phyloP scores from a whole-genome alignment of 495 filamentous ascomycete species.

The Penicillium paradoxum region DNA sequence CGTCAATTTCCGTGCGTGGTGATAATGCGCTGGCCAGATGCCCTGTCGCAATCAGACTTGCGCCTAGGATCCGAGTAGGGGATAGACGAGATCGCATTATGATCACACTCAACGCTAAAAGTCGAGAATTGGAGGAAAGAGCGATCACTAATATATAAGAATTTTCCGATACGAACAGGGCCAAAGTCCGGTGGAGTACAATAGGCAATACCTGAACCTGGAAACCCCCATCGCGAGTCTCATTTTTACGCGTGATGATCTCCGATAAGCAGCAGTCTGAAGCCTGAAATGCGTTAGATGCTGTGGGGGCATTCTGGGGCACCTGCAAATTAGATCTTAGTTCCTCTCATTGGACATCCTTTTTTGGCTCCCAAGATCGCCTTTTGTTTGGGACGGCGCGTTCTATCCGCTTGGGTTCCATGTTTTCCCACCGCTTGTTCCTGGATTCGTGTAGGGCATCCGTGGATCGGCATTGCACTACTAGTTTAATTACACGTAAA shows the following conservation, averaged over 20 bases:
- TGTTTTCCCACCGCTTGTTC: background rate
- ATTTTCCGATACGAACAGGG: background rate
- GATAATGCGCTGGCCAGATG: conserved; percentile 14
- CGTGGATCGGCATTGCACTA: background rate
- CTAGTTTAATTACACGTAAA: too few species aligned
- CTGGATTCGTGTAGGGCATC: background rate
- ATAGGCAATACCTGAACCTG: background rate
- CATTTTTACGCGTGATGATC: conserved; percentile 1
- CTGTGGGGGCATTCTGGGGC: background rate
- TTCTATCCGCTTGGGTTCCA: background rate
- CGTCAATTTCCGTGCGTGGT: conserved; percentile 25
- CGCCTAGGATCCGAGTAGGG: background rate
- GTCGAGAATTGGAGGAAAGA: background rate
- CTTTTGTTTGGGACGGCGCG: background rate
- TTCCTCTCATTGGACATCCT: background rate
- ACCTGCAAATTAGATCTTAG: conserved; percentile 1
- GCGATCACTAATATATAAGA: background rate
- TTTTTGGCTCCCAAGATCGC: background rate
- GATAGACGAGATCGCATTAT: background rate
- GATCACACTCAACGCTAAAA: background rate
- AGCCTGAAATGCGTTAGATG: background rate
- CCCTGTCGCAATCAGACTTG: background rate
- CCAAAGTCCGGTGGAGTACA: background rate
- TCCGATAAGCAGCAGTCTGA: background rate
- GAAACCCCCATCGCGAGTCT: background rate